phyloP scores from a whole-genome alignment of 2,329 filamentous ascomycete genomes.

The Ramularia collo-cygni region DNA sequence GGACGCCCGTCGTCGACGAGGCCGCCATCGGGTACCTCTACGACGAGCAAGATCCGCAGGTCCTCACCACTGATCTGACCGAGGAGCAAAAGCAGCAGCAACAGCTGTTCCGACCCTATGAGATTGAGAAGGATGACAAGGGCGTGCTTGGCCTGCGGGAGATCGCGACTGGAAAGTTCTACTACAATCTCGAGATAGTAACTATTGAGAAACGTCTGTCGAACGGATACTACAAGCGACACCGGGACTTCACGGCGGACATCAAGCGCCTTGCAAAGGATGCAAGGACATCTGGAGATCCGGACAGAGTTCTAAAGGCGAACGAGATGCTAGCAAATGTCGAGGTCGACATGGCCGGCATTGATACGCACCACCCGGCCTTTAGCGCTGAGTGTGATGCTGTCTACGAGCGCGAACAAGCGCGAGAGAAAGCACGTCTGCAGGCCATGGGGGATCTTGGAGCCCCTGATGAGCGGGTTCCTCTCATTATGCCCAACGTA shows the following conservation, averaged over 20 bases:
- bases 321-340: slow-evolving; percentile 91
- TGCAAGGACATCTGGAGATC: slow-evolving; percentile 73
- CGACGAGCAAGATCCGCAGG: slow-evolving; percentile 69
- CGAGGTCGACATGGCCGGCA: slow-evolving; percentile 78
- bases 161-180: slow-evolving; percentile 71
- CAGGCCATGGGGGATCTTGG: slow-evolving; percentile 56
- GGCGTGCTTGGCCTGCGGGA: slow-evolving; percentile 72
- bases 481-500: slow-evolving; percentile 35
- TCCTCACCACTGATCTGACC: slow-evolving; percentile 54
- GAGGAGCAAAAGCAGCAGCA: slow-evolving; percentile 50
- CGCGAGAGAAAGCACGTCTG: slow-evolving; percentile 47
- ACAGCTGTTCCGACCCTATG: slow-evolving; percentile 61
- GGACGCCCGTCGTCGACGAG: slow-evolving; percentile 70
- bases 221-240: slow-evolving; percentile 91
- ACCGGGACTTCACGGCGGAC: slow-evolving; percentile 82
- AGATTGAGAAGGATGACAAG: slow-evolving; percentile 71
- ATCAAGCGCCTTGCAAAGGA: slow-evolving; percentile 81
- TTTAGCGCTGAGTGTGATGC: slow-evolving; percentile 70
- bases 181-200: slow-evolving; percentile 87
- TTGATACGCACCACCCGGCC: slow-evolving; percentile 59
- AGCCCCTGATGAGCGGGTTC: slow-evolving; percentile 41
- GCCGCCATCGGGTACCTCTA: slow-evolving; percentile 72
- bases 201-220: slow-evolving; percentile 94
- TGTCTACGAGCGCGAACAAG: slow-evolving; percentile 66
- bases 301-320: slow-evolving; percentile 73